Base-by-base conservation (phyloP, 768 basidiomycete species). In the Mycena venus region DNA sequence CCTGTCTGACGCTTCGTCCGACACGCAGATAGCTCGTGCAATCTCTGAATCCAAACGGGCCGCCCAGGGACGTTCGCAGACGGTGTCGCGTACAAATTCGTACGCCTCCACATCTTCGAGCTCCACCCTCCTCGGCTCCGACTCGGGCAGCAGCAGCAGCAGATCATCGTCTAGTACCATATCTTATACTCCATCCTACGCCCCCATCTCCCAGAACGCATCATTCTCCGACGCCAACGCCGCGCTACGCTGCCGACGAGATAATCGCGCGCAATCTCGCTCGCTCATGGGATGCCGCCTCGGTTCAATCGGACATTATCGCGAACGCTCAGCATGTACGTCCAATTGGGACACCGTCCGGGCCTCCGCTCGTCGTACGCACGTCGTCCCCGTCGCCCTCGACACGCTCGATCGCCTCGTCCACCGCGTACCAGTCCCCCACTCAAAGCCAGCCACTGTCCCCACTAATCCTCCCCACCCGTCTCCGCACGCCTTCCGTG, bases 161-260 rank as follows among this genome's bases (percentile, higher is more conserved):
- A 31, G 44, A 12, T 53, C 62, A 17, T 65, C 32, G 5, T 25
- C 60, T 17, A 68, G n/a, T n/a, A n/a, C n/a, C n/a, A 59, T 51
- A 12, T 73, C 66, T 0, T 29, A 44, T 10, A 27, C 55, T 14
- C 21, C 65, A 23, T 68, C 55, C 29, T 67, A 21, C 12, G 38
- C 25, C n/a, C n/a, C n/a, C n/a, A 1, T 36, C 19, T 2, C n/a
- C 55, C 34, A 6, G n/a, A 3, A 9, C 31, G 6, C 36, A 34
- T 3, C n/a, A 34, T 10, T 15, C 64, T 1, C 68, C 70, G 14
- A 68, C 66, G 0, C 65, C 74, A 12, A 72, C 68, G 27, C 75
- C 75, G 19, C 71, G 75, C 1, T 67, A 73, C 29, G 75, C 71
- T 19, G 75, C 68, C 15, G 75, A 73, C 75, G 75, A 73, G 31